A percentile compares a stretch with the other conserved stretches of the same genome.
phyloP scores from a whole-genome alignment of 441 rosid species.

The Theobroma grandiflorum region DNA sequence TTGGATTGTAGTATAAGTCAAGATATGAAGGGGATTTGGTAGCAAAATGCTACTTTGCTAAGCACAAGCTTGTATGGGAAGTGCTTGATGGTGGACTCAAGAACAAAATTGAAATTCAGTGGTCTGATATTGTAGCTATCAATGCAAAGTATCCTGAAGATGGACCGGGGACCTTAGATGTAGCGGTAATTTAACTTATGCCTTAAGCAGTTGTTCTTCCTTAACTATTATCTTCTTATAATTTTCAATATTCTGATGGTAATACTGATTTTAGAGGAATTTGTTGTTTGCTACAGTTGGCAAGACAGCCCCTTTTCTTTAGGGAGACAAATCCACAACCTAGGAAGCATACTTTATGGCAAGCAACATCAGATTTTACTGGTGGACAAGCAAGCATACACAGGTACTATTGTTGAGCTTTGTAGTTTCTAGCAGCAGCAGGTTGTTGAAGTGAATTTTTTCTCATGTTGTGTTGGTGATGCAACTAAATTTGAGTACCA shows the following conservation, averaged over 20 bases:
- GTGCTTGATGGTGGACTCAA: constrained; percentile 68
- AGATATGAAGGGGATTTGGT: constrained; percentile 67
- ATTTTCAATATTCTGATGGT: not conserved
- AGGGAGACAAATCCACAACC: constrained; percentile 73
- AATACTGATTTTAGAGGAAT: constrained; percentile 18
- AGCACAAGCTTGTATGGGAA: constrained; percentile 81
- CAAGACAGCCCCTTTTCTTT: constrained; percentile 72
- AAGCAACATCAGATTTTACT: constrained; percentile 68
- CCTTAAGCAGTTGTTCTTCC: not conserved
- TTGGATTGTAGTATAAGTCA: constrained; percentile 45
- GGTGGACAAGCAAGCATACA: constrained; percentile 62
- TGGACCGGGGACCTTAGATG: constrained; percentile 54
- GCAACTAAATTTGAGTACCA: not conserved
- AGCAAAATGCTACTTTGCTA: constrained; percentile 68
- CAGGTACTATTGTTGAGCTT: constrained; percentile 41
- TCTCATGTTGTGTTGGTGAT: not conserved
- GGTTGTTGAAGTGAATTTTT: not conserved
- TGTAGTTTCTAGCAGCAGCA: not conserved
- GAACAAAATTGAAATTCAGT: constrained; percentile 74
- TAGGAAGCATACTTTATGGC: constrained; percentile 75
- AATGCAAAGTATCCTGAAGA: constrained; percentile 51
- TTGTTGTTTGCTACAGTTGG: constrained; percentile 52
- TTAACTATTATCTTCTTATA: not conserved
- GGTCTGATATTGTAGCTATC: constrained; percentile 69
- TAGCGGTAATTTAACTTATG: constrained; percentile 48